Conservation (phyloP, 2,329 filamentous ascomycete genomes). For the Monilinia polystroma region DNA sequence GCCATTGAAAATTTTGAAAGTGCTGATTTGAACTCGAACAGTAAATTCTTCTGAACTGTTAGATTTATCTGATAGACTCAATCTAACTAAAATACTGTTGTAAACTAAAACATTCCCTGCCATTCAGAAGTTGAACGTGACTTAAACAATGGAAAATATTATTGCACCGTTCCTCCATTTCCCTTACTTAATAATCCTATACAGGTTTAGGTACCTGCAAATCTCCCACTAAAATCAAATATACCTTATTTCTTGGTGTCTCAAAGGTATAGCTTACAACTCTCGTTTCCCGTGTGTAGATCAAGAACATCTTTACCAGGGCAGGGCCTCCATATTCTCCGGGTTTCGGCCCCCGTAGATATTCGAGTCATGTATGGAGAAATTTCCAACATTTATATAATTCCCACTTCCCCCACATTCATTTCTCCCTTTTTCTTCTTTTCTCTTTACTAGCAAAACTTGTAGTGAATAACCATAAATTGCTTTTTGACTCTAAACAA, state of each 20-base stretch:
- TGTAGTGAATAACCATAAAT: not conserved
- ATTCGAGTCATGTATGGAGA: no score
- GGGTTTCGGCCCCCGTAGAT: no score
- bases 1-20: not conserved
- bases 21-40: not conserved
- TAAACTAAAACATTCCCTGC: not conserved
- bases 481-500: not conserved
- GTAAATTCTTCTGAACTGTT: not conserved
- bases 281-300: no score
- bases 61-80: no score
- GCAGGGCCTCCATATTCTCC: not conserved
- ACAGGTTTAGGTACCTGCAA: not conserved
- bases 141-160: no score
- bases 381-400: not conserved
- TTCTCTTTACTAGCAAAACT: conserved; percentile 2
- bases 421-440: not conserved
- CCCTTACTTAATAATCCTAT: not conserved
- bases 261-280: not conserved
- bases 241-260: not conserved
- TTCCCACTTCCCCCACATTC: no score
- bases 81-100: not conserved
- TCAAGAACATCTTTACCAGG: not conserved
- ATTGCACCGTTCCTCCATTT: not conserved
- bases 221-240: not conserved
- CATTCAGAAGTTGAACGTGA: no score